A percentile compares a stretch with the other conserved stretches of the same genome.
Evolutionary conservation across 371 early-diverging fungal genomes (phyloP).

Genomic region (Apophysomyces sp.): DNA sequence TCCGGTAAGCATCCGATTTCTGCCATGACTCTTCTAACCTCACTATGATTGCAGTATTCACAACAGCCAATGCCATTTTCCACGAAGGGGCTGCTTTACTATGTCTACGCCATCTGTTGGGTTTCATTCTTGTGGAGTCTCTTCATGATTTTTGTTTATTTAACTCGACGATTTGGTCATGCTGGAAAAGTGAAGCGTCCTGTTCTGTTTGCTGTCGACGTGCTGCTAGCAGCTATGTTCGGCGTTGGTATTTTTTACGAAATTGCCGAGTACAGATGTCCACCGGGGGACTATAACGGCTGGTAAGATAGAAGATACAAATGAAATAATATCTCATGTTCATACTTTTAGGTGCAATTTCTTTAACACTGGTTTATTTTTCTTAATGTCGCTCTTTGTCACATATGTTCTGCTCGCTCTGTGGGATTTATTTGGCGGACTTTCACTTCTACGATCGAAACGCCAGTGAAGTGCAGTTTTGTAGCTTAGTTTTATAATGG

Average conservation of each 20-base stretch:
- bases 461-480: too few relatives aligned
- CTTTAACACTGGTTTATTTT: conserved; percentile 35
- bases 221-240: conserved; percentile 25
- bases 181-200: conserved; percentile 28
- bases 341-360: conserved; percentile 32
- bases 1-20: conserved; percentile 19
- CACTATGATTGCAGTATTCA: conserved; percentile 11
- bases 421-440: conserved; percentile 34
- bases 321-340: background rate
- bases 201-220: conserved; percentile 19
- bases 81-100: conserved; percentile 19
- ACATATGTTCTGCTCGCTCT: conserved; percentile 18
- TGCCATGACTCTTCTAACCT: background rate
- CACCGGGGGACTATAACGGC: conserved; percentile 32
- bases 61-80: conserved; percentile 15
- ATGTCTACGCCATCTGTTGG: conserved; percentile 20
- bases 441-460: conserved; percentile 13
- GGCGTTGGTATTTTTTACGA: conserved; percentile 33
- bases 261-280: conserved; percentile 29
- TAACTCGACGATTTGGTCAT: conserved; percentile 24
- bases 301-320: conserved; percentile 15
- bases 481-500: too few relatives aligned
- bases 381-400: conserved; percentile 23
- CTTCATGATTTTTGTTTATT: conserved; percentile 30
- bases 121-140: conserved; percentile 25